These are phyloP conservation scores for Cytospora leucostoma DNA, from an alignment of 2,329 filamentous ascomycete species.

Conservation along the genomic window DNA sequence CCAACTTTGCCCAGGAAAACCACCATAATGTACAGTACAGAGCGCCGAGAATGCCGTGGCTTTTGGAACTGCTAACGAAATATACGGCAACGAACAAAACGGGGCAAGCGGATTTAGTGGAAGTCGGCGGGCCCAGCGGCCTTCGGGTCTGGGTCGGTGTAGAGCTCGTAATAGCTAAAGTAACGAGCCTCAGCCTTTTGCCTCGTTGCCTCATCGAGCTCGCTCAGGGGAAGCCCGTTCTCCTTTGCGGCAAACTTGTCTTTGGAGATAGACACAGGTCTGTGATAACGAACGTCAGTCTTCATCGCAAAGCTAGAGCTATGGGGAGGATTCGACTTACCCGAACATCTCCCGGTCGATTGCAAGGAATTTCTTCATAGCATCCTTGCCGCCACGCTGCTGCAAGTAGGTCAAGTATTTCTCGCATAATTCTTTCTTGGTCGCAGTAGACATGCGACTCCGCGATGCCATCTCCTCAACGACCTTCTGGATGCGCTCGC, in stretches of 20 bases:
- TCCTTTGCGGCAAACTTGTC: slow-evolving; percentile 46
- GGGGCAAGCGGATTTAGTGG: slow-evolving; percentile 41
- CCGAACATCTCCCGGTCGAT: slow-evolving; percentile 89
- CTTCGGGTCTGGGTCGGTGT: slow-evolving; percentile 48
- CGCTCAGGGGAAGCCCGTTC: slow-evolving; percentile 44
- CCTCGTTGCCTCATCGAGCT: slow-evolving; percentile 54
- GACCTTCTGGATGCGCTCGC: slow-evolving; percentile 76
- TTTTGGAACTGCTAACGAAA: background rate
- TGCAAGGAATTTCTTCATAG: slow-evolving; percentile 81
- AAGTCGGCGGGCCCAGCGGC: slow-evolving; percentile 55
- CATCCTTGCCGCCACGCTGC: slow-evolving; percentile 76
- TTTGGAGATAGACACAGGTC: slow-evolving; percentile 50
- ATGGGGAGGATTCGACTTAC: slow-evolving; percentile 44
- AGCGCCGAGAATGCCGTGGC: slow-evolving; percentile 26
- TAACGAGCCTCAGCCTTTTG: slow-evolving; percentile 54
- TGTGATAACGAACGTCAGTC: slow-evolving; percentile 32
- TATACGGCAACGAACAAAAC: slow-evolving; percentile 5
- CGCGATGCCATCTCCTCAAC: slow-evolving; percentile 73
- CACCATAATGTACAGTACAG: slow-evolving; percentile 22
- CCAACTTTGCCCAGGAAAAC: slow-evolving; percentile 17
- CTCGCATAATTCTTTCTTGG: slow-evolving; percentile 74
- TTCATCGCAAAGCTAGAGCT: background rate
- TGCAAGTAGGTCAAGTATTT: slow-evolving; percentile 83
- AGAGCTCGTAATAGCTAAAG: slow-evolving; percentile 55
- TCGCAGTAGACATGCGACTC: slow-evolving; percentile 66